Evolutionary conservation across 192 early-diverging fungal species (phyloP).

Genomic region (Umbelopsis isabellina): DNA sequence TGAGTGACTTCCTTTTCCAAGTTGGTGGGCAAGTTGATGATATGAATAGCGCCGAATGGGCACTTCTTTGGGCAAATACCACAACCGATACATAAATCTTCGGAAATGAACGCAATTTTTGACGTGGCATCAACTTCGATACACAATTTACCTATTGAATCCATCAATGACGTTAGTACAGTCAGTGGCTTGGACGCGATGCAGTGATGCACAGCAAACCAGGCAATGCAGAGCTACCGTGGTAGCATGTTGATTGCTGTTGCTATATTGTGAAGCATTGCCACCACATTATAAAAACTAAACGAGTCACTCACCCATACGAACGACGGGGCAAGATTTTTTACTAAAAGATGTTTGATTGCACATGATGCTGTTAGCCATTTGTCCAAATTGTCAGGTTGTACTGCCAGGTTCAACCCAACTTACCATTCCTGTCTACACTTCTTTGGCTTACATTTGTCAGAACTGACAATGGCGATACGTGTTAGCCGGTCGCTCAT

Average conservation of each 20-base stretch:
- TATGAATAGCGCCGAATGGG: conserved; percentile 93
- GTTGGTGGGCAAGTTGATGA: conserved; percentile 97
- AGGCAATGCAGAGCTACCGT: background rate
- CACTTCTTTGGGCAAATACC: conserved; percentile 98
- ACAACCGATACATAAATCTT: conserved; percentile 97
- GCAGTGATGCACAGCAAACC: background rate
- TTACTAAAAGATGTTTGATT: conserved; percentile 53
- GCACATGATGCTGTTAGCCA: background rate
- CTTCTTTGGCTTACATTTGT: conserved; percentile 99
- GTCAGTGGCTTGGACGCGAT: conserved; percentile 16
- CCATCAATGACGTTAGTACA: conserved; percentile 6
- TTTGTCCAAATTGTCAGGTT: background rate
- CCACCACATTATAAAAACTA: no score
- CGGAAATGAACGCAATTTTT: conserved; percentile 93
- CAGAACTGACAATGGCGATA: conserved; percentile 90
- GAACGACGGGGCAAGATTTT: conserved; percentile 92
- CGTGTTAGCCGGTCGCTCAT: conserved; percentile 91
- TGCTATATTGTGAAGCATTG: no score
- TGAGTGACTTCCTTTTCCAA: conserved; percentile 94
- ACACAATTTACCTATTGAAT: conserved; percentile 80
- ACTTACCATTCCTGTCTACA: conserved; percentile 91
- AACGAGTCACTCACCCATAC: conserved; percentile 78
- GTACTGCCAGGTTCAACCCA: background rate
- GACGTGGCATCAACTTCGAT: conserved; percentile 87
- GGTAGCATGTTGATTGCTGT: background rate